These are phyloP conservation scores for Russula abietina DNA, from an alignment of 768 basidiomycete genomes.

Conservation along the genomic window DNA sequence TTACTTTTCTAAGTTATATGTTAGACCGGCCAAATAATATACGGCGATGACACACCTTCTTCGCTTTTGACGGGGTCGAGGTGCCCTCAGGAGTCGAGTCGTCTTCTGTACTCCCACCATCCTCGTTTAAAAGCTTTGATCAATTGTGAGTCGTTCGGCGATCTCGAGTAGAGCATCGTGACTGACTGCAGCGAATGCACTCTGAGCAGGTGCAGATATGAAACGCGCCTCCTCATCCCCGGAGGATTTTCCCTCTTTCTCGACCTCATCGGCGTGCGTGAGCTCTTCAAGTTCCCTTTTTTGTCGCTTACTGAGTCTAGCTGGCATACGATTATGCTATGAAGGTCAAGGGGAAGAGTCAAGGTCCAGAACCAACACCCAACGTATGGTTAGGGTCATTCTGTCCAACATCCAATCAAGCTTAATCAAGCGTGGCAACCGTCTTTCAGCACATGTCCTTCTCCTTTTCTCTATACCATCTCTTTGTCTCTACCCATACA, in stretches of 20 bases:
- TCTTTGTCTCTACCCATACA: too few species aligned
- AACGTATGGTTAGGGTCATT: neutral
- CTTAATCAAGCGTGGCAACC: too few species aligned
- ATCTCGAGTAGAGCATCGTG: neutral
- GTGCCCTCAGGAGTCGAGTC: constrained; percentile 3
- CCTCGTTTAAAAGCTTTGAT: constrained; percentile 19
- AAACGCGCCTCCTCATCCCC: constrained; percentile 25
- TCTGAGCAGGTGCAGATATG: neutral
- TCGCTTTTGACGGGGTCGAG: constrained; percentile 19
- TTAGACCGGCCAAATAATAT: neutral
- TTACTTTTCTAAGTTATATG: constrained; percentile 29
- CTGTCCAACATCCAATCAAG: too few species aligned
- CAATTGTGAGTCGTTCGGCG: neutral
- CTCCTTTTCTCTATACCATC: too few species aligned
- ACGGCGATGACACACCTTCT: constrained; percentile 18
- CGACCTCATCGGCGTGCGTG: constrained; percentile 42
- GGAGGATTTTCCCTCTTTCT: constrained; percentile 33
- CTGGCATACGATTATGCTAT: constrained; percentile 45
- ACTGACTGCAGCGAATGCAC: constrained; percentile 25
- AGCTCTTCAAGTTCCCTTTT: constrained; percentile 83
- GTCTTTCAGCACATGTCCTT: too few species aligned
- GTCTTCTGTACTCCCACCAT: constrained; percentile 3
- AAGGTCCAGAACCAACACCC: neutral
- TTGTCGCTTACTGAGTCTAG: constrained; percentile 77
- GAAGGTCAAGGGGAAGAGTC: neutral